Conservation (phyloP, 352 stramenopile species). For the Phytophthora hybrid region DNA sequence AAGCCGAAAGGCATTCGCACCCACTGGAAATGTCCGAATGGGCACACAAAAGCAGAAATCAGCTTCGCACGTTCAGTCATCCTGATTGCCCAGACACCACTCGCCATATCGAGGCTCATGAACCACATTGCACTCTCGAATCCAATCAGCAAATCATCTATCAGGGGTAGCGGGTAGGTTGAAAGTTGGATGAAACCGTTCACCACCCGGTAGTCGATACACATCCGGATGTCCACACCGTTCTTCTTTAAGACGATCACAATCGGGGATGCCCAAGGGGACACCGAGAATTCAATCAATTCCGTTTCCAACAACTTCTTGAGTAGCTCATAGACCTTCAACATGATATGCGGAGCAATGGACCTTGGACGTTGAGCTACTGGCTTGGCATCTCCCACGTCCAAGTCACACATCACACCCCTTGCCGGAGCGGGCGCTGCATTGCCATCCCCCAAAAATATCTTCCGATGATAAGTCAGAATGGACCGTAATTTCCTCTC, state of each 20-base stretch:
- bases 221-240: too few species aligned
- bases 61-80: background rate
- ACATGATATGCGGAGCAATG: background rate
- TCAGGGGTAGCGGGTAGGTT: conserved; percentile 7
- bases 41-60: conserved; percentile 2
- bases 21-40: conserved; percentile 13
- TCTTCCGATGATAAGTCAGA: too few species aligned
- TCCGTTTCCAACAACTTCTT: background rate
- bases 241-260: too few species aligned
- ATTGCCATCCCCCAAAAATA: too few species aligned
- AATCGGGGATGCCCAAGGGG: too few species aligned
- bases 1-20: conserved; percentile 7
- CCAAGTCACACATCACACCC: conserved; percentile 6
- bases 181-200: conserved; percentile 6
- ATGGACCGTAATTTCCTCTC: too few species aligned
- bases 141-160: conserved; percentile 3
- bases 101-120: conserved; percentile 2
- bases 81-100: background rate
- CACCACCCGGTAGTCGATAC: conserved; percentile 2
- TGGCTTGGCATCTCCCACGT: background rate
- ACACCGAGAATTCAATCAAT: background rate
- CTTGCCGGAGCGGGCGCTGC: background rate
- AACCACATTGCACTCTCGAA: background rate
- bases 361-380: background rate
- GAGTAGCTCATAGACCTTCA: background rate